phyloP scores from a whole-genome alignment of 2,329 filamentous ascomycete genomes.

The Cladophialophora yegresii region DNA sequence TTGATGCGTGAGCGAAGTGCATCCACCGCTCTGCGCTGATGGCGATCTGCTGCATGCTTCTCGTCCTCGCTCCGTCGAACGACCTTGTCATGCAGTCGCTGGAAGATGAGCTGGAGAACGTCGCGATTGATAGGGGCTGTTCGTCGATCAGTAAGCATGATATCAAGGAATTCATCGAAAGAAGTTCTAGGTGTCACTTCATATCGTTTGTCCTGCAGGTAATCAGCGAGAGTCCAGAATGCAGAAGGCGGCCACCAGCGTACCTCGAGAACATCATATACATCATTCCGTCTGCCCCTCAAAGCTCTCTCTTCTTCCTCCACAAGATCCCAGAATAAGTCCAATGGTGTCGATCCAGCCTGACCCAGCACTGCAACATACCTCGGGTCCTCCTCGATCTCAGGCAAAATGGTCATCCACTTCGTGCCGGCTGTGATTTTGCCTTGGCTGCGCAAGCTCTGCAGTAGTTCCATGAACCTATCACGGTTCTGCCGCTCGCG shows the following conservation, averaged over 20 bases:
- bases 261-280: slow-evolving; percentile 85
- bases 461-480: slow-evolving; percentile 71
- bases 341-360: slow-evolving; percentile 78
- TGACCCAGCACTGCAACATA: slow-evolving; percentile 84
- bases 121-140: slow-evolving; percentile 85
- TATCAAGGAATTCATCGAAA: slow-evolving; percentile 80
- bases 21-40: slow-evolving; percentile 82
- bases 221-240: slow-evolving; percentile 39
- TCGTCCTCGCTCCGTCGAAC: slow-evolving; percentile 81
- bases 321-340: slow-evolving; percentile 93
- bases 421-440: slow-evolving; percentile 88
- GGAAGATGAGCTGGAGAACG: slow-evolving; percentile 76
- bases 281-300: slow-evolving; percentile 76
- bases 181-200: slow-evolving; percentile 84
- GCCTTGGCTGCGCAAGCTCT: slow-evolving; percentile 70
- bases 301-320: slow-evolving; percentile 92
- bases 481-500: slow-evolving; percentile 86
- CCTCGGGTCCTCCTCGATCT: slow-evolving; percentile 77
- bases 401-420: slow-evolving; percentile 77
- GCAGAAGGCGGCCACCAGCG: slow-evolving; percentile 42
- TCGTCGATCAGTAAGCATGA: slow-evolving; percentile 82
- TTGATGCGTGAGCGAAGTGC: slow-evolving; percentile 83
- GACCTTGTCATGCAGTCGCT: slow-evolving; percentile 84
- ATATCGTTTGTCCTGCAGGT: slow-evolving; percentile 76
- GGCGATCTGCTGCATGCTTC: slow-evolving; percentile 75